Evolutionary conservation across 2,329 filamentous ascomycete species (phyloP).

Genomic region (Aspergillus fumigatiaffinis): DNA sequence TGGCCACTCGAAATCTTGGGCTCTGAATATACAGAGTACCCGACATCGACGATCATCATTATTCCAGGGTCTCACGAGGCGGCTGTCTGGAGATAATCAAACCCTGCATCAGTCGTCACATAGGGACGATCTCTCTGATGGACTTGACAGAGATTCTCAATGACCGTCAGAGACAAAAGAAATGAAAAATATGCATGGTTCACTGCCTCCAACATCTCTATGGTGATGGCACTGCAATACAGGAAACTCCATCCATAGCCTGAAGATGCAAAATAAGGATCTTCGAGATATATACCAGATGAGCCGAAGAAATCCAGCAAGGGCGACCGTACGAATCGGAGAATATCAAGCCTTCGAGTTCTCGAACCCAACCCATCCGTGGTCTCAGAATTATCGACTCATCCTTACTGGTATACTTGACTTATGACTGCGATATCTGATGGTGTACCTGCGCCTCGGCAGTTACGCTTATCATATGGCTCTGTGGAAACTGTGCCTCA

Average conservation of each 20-base stretch:
- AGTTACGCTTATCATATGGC: neutral
- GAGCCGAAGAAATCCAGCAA: neutral
- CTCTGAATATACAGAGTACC: neutral
- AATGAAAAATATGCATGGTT: neutral
- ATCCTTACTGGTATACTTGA: neutral
- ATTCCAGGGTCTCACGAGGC: neutral
- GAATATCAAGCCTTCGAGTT: neutral
- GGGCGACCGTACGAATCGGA: neutral
- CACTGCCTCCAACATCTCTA: neutral
- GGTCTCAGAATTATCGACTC: conserved; percentile 14
- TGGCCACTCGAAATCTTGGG: neutral
- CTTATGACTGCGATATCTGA: neutral
- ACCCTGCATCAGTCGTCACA: neutral
- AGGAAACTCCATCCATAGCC: neutral
- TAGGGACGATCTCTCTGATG: neutral
- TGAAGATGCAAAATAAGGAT: neutral
- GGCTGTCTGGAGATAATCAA: neutral
- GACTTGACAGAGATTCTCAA: neutral
- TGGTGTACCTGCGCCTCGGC: neutral
- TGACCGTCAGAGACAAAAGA: neutral
- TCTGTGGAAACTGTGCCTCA: neutral
- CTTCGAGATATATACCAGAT: neutral
- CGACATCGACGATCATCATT: neutral
- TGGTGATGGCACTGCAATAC: neutral
- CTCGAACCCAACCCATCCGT: conserved; percentile 4